Base-by-base conservation (phyloP, 1,284 basidiomycete genomes). In the Dichomitus squalens region DNA sequence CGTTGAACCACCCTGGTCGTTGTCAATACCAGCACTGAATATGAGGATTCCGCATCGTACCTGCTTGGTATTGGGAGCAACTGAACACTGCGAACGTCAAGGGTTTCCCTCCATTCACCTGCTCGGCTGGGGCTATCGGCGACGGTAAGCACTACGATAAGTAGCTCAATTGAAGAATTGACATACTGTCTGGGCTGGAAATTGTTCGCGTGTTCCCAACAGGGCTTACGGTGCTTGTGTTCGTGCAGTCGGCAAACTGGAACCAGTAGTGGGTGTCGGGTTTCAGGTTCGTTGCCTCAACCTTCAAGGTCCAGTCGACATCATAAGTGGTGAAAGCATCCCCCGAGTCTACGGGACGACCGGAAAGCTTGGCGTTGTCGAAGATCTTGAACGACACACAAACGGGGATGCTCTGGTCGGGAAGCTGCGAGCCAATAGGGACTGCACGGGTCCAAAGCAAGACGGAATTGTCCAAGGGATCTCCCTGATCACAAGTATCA, bases 271-370 rank as follows among this genome's bases (percentile, higher is more conserved):
- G 73, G 1, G 81, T 84, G 59, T 86, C 84, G 0, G 85, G 75
- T 46, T 74, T 66, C 25, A 88, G 70, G 18, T 75, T 74, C 1
- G 73, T 78, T 0, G 83, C 83, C 63, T 87, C 85, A 20, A 87
- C 82, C 70, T 88, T 88, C 66, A 85, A 75, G 2, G 84, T 85
- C 64, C 77, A 88, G 68, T 86, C 85, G 39, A 88, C 84, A 61
- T 88, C 86, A 59, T 81, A 82, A 52, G 79, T 82, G 3, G 84
- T 85, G 70, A 83, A 84, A 0, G 80, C 84, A 52, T 82, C 72
- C 20, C 80, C 83, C 23, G 76, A 74, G 57, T 81, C 75, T 44
- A 80, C 67, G 0, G 78, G 69, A 27, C 64, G 66, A 7, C 79
- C 80, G 18, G 72, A 65, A 8, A 82, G 64, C 25, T 70, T 66